Conservation (phyloP, 164 flowering plant genomes). For the Berberis thunbergii region DNA sequence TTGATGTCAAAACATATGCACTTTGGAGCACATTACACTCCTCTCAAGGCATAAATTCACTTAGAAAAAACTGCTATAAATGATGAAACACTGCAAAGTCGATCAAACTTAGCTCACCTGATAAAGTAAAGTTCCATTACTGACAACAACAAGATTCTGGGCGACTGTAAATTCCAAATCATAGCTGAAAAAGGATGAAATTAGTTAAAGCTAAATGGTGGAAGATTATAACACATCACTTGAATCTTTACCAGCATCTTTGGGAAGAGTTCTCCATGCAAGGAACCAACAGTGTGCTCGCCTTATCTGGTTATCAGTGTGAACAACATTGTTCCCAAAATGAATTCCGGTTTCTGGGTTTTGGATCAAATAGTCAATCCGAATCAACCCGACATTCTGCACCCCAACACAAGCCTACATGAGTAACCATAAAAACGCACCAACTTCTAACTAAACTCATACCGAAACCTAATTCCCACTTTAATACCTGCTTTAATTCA, state of each 20-base stretch:
- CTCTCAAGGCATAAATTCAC: no score
- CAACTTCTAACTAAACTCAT: background rate
- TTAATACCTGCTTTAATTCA: background rate
- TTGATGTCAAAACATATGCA: no score
- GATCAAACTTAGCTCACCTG: slow-evolving; percentile 34
- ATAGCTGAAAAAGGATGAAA: slow-evolving; percentile 41
- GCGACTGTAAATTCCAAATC: slow-evolving; percentile 92
- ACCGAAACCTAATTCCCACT: background rate
- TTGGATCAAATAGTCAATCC: slow-evolving; percentile 82
- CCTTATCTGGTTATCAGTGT: slow-evolving; percentile 85
- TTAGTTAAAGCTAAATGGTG: background rate
- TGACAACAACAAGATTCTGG: slow-evolving; percentile 75
- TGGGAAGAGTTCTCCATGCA: slow-evolving; percentile 68
- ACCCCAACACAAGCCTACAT: slow-evolving; percentile 50
- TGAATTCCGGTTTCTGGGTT: slow-evolving; percentile 80
- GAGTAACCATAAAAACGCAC: slow-evolving; percentile 26
- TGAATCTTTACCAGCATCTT: slow-evolving; percentile 56
- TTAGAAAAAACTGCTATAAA: no score
- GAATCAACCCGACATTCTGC: slow-evolving; percentile 84
- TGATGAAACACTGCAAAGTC: no score
- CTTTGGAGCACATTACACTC: no score
- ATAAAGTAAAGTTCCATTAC: slow-evolving; percentile 74
- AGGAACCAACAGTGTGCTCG: slow-evolving; percentile 96
- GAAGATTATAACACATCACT: background rate
- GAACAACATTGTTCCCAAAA: slow-evolving; percentile 50